Evolutionary conservation across 169 alveolate genomes (phyloP).

Genomic region (Perkinsus chesapeaki): DNA sequence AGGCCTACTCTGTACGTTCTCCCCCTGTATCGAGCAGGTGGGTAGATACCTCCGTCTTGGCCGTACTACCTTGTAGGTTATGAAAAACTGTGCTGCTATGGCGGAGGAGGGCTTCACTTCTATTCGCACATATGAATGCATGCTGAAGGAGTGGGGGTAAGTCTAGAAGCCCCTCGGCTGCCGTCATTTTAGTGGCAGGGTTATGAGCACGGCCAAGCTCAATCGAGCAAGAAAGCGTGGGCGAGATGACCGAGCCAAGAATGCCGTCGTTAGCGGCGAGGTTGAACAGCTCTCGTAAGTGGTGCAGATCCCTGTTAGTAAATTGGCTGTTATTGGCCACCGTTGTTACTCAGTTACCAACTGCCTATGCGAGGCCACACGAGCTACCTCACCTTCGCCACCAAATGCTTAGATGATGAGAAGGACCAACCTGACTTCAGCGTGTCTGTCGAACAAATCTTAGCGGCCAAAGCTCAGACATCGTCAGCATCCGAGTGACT

Average conservation of each 20-base stretch:
- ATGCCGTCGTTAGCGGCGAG: not conserved
- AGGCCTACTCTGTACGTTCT: slow-evolving; percentile 21
- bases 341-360: not conserved
- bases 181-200: not conserved
- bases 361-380: not conserved
- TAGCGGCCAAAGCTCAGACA: not conserved
- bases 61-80: not conserved
- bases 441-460: not conserved
- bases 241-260: not conserved
- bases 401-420: not conserved
- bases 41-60: not conserved
- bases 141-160: not conserved
- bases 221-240: not conserved
- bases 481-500: not conserved
- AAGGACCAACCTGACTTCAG: not conserved
- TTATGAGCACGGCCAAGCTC: not conserved
- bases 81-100: not conserved
- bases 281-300: not conserved
- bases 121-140: not conserved
- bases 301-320: not conserved
- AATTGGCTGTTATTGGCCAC: not conserved
- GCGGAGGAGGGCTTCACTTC: not conserved
- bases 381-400: not conserved
- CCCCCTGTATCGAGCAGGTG: slow-evolving; percentile 26
- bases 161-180: not conserved